Evolutionary conservation across 495 filamentous ascomycete genomes (phyloP), one percentile per base, ranked within the genome.

Genomic region (Xylaria sp.): DNA sequence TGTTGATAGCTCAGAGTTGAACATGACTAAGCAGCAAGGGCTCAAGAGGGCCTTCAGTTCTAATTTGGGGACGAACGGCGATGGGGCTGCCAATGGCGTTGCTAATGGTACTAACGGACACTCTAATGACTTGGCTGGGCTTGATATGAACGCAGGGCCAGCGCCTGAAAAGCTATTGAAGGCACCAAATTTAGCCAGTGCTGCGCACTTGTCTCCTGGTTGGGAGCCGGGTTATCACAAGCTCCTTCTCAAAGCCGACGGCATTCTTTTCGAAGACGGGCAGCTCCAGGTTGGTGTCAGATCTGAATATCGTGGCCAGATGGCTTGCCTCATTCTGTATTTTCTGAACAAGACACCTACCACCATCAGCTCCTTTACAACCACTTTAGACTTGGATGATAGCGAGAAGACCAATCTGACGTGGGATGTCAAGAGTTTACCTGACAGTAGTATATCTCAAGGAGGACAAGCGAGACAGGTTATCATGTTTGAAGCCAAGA

Each of bases 251-350:
- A 84, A 85, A 19, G 80, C 90, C 1, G 94, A 98, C 79, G 97
- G 96, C 44, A 87, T 98, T 12, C 88, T 99, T 1, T 98, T 97
- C 76, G 94, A 98, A 81, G 97, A 99, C 77, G 90, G 88, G 0
- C 97, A 99, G 80, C 89, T 99, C 63, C 95, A 98, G 76, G 86
- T 99, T 46, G 97, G 96, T 41, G 81, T 98, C 59, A 92, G 97
- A 7, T 93, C 93, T 5, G 97, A 99, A 80, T 99, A 97, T 78
- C 93, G 97, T 68, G 93, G 88, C 21, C 92, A 97, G 73, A 91
- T 97, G 86, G 97, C 96, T 61, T 97, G 95, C 71, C 85, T 99
- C 52, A 98, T 98, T 75, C 83, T 98, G 62, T 98, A 98, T 80
- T 95, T 98, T 77, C 92, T 91, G 48, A 98, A 98, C 82, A 97